These are phyloP conservation scores for Clavispora asparagi DNA, from an alignment of 805 yeast genomes.

Conservation along the genomic window DNA sequence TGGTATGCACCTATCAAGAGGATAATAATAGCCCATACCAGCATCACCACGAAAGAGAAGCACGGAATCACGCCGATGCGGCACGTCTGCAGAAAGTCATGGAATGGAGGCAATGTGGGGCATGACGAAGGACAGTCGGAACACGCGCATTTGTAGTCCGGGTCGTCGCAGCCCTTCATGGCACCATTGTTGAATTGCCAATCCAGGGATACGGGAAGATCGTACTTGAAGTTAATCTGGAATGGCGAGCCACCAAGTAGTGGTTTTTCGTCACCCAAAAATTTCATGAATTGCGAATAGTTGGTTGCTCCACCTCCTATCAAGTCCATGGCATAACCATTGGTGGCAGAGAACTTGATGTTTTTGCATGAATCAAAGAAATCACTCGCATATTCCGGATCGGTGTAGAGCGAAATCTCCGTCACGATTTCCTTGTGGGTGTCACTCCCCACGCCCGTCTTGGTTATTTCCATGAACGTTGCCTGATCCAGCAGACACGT, in stretches of 20 bases:
- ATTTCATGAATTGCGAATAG: slow-evolving; percentile 69
- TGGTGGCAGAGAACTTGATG: slow-evolving; percentile 89
- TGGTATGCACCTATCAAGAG: slow-evolving; percentile 42
- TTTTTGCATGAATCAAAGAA: slow-evolving; percentile 83
- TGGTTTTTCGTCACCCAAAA: slow-evolving; percentile 93
- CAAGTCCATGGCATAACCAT: slow-evolving; percentile 93
- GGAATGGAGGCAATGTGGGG: slow-evolving; percentile 55
- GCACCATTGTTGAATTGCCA: slow-evolving; percentile 22
- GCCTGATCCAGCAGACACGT: slow-evolving; percentile 88
- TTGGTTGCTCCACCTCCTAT: slow-evolving; percentile 95
- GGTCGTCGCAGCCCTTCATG: slow-evolving; percentile 55
- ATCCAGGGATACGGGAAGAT: slow-evolving; percentile 14
- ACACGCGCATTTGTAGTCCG: slow-evolving; percentile 75
- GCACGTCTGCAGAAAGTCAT: slow-evolving; percentile 38
- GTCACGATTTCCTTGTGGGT: slow-evolving; percentile 58
- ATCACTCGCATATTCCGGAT: slow-evolving; percentile 51
- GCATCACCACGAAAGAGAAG: slow-evolving; percentile 57
- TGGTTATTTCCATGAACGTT: slow-evolving; percentile 62
- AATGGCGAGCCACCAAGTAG: slow-evolving; percentile 92
- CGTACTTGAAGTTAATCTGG: slow-evolving; percentile 74
- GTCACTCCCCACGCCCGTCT: slow-evolving; percentile 42
- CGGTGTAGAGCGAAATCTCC: slow-evolving; percentile 62
- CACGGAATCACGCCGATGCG: slow-evolving; percentile 63
- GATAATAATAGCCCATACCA: slow-evolving; percentile 38
- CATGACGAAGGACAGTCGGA: slow-evolving; percentile 83